A percentile compares a stretch with the other conserved stretches of the same genome.
Evolutionary conservation across 1,284 basidiomycete species (phyloP).

Genomic region (Ceratorhiza oryzae-sativae): DNA sequence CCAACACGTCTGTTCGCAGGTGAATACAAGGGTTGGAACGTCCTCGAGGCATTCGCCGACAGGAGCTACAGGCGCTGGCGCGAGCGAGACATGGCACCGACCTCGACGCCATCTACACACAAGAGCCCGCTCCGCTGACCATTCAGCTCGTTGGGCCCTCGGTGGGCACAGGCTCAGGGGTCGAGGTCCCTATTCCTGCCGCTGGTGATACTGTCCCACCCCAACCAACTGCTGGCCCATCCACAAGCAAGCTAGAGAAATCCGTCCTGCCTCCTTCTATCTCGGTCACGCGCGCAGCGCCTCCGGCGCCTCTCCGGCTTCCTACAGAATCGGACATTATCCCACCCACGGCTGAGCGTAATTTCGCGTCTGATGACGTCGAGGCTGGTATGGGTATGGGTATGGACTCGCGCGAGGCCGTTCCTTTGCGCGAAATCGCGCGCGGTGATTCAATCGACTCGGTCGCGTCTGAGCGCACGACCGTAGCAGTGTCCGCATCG

Average conservation of each 20-base stretch:
- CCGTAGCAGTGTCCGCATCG: slow-evolving; percentile 42
- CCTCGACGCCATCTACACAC: slow-evolving; percentile 12
- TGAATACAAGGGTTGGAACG: slow-evolving; percentile 88
- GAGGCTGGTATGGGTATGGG: slow-evolving; percentile 64
- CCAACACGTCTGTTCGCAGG: slow-evolving; percentile 63
- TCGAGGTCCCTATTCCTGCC: slow-evolving; percentile 62
- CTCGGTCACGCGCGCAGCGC: slow-evolving; percentile 71
- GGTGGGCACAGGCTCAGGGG: slow-evolving; percentile 52
- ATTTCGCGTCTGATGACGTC: slow-evolving; percentile 58
- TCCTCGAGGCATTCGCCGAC: slow-evolving; percentile 91
- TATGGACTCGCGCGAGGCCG: slow-evolving; percentile 47
- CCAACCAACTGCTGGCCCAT: slow-evolving; percentile 44
- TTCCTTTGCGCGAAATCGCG: slow-evolving; percentile 55
- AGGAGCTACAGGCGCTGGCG: slow-evolving; percentile 84
- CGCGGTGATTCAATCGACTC: slow-evolving; percentile 35
- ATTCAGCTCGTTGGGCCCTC: slow-evolving; percentile 52
- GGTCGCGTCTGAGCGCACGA: slow-evolving; percentile 8
- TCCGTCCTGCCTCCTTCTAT: slow-evolving; percentile 56
- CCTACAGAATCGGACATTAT: slow-evolving; percentile 68
- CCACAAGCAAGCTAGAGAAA: slow-evolving; percentile 42
- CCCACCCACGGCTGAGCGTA: slow-evolving; percentile 57
- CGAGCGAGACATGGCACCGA: slow-evolving; percentile 72
- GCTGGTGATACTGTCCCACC: slow-evolving; percentile 52
- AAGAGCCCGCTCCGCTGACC: not conserved
- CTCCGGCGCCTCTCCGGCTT: slow-evolving; percentile 67